Conservation (phyloP, 1,139 yeast species). For the Pichia sp. region DNA sequence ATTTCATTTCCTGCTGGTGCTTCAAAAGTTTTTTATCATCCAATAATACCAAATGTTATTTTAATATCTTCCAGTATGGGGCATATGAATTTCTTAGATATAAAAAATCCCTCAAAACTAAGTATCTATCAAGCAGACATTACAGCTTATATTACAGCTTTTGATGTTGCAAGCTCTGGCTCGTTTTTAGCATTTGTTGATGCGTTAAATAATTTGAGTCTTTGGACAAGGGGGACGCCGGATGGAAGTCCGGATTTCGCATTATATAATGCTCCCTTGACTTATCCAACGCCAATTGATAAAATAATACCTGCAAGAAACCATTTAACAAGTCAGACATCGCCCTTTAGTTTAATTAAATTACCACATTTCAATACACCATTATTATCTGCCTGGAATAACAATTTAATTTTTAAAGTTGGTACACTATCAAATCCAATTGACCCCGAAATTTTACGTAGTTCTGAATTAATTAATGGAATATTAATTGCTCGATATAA, state of each 20-base stretch:
- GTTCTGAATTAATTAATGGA: constrained; percentile 25
- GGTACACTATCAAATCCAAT: constrained; percentile 45
- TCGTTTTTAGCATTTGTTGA: constrained; percentile 71
- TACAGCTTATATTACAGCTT: constrained; percentile 44
- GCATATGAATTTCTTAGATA: constrained; percentile 78
- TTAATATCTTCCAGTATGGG: constrained; percentile 72
- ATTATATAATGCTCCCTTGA: constrained; percentile 20
- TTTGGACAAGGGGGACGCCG: constrained; percentile 54
- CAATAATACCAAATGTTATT: constrained; percentile 74
- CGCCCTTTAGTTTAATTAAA: constrained; percentile 69
- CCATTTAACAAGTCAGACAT: constrained; percentile 31
- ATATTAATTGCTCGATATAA: constrained; percentile 44
- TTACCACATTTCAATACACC: constrained; percentile 81
- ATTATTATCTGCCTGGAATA: constrained; percentile 75
- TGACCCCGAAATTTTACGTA: constrained; percentile 36
- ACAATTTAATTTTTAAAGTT: constrained; percentile 50
- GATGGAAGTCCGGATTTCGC: constrained; percentile 33
- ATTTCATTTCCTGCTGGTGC: constrained; percentile 91
- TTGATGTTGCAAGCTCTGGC: constrained; percentile 74
- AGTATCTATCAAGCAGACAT: constrained; percentile 59
- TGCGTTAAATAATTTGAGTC: constrained; percentile 53
- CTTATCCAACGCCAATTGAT: constrained; percentile 17
- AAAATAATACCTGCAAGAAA: constrained; percentile 28
- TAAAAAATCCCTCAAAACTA: constrained; percentile 66
- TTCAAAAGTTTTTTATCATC: constrained; percentile 75